Percentiles rank a stretch among this genome's conserved stretches.
Evolutionary conservation across 495 filamentous ascomycete genomes (phyloP).

Genomic region (Cercophora newfieldiana): DNA sequence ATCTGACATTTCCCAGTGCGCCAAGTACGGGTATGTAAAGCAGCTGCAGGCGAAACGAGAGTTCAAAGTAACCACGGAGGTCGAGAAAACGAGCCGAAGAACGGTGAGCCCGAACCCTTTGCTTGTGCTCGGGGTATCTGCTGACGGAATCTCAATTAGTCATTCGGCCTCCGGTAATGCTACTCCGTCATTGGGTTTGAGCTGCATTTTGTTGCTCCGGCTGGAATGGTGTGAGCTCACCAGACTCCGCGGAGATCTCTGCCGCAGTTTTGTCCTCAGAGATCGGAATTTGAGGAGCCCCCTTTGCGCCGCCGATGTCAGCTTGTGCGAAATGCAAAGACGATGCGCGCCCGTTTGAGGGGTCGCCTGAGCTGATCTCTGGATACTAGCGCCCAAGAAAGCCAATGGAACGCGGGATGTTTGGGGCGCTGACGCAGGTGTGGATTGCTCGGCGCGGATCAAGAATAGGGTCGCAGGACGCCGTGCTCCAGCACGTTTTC

Average conservation of each 20-base stretch:
- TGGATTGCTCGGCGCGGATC: not conserved
- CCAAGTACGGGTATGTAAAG: not conserved
- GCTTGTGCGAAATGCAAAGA: not conserved
- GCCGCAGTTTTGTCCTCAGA: too few relatives aligned
- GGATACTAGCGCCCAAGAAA: not conserved
- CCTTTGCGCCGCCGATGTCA: not conserved
- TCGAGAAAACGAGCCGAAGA: not conserved
- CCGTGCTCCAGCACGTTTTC: not conserved
- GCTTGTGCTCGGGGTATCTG: too few relatives aligned
- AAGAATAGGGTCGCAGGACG: not conserved
- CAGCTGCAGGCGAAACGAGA: not conserved
- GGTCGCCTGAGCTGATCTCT: not conserved
- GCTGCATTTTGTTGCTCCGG: too few relatives aligned
- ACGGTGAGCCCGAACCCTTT: not conserved
- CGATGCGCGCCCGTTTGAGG: too few relatives aligned
- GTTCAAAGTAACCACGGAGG: not conserved
- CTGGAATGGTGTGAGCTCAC: too few relatives aligned
- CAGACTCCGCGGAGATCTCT: too few relatives aligned
- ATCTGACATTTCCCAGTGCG: not conserved
- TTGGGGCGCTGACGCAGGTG: not conserved
- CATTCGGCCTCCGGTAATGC: too few relatives aligned
- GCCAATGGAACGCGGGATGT: not conserved
- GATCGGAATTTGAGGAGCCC: too few relatives aligned
- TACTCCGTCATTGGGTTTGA: too few relatives aligned
- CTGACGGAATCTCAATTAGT: too few relatives aligned